A percentile compares a stretch with the other conserved stretches of the same genome.
Conservation (phyloP, 331 rosid genomes). For the Ulmus americana region DNA sequence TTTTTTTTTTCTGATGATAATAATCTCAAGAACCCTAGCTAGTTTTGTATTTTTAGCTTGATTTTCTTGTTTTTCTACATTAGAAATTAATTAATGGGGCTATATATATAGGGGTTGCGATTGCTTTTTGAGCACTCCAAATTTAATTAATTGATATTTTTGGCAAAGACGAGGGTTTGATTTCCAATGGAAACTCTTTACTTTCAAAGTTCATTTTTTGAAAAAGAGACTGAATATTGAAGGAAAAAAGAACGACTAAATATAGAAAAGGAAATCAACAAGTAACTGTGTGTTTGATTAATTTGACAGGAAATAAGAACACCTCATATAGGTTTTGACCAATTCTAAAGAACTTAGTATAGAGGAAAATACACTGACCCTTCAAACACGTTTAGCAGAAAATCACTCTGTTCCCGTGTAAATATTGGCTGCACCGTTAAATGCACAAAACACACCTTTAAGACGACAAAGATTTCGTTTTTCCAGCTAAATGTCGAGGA, state of each 20-base stretch:
- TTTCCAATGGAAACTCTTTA: slow-evolving; percentile 13
- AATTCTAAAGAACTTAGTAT: slow-evolving; percentile 16
- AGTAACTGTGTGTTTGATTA: slow-evolving; percentile 1
- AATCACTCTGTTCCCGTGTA: background rate
- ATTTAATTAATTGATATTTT: too few species aligned
- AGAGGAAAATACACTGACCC: background rate
- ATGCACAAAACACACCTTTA: background rate
- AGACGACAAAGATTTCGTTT: background rate
- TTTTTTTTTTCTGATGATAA: background rate
- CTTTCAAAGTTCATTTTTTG: slow-evolving; percentile 24
- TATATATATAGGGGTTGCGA: background rate
- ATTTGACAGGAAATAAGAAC: slow-evolving; percentile 7
- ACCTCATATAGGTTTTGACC: slow-evolving; percentile 23
- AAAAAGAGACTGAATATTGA: slow-evolving; percentile 13
- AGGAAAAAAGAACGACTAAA: slow-evolving; percentile 27
- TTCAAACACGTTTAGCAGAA: slow-evolving; percentile 37
- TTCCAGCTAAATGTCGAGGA: background rate
- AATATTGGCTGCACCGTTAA: background rate
- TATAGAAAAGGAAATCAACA: background rate
- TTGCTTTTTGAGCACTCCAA: background rate
- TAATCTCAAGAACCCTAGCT: background rate
- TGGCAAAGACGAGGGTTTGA: slow-evolving; percentile 6
- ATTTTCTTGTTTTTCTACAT: background rate
- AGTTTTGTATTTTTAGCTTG: background rate
- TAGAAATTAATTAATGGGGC: background rate